These are phyloP conservation scores for Ecytonucleospora hepatopenaei DNA, from an alignment of 371 early-diverging fungal genomes.

Conservation along the genomic window DNA sequence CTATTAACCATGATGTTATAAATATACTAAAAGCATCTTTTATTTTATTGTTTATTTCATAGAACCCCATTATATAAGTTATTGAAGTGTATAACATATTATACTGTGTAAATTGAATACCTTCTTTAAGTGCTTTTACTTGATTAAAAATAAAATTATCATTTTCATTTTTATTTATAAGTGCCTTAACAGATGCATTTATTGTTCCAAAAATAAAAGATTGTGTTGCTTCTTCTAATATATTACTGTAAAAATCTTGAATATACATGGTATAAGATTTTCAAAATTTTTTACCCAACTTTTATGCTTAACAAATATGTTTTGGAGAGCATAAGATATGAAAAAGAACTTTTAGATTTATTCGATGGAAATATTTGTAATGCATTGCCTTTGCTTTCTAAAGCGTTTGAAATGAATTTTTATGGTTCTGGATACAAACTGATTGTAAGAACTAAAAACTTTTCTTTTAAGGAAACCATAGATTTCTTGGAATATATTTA, in stretches of 20 bases:
- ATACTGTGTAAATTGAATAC: constrained; percentile 15
- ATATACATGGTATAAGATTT: not conserved
- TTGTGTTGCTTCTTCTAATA: constrained; percentile 7
- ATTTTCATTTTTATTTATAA: constrained; percentile 13
- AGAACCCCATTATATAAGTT: not conserved
- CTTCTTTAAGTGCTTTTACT: constrained; percentile 7
- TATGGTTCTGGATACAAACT: not conserved
- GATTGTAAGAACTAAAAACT: not conserved
- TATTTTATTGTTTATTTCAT: not conserved
- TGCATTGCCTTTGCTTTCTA: not conserved
- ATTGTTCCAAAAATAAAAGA: constrained; percentile 26
- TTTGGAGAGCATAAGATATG: not conserved
- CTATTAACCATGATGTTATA: constrained; percentile 8
- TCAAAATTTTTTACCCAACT: not conserved
- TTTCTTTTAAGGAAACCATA: not conserved
- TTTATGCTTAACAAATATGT: constrained; percentile 12
- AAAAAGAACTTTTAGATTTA: not conserved
- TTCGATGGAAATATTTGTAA: not conserved
- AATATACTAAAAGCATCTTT: not conserved
- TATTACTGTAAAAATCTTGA: constrained; percentile 10
- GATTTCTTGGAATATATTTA: not conserved
- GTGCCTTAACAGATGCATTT: constrained; percentile 4
- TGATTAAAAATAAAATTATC: constrained; percentile 13
- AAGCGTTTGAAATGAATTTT: not conserved
- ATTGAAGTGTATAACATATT: constrained; percentile 9